Base-by-base conservation (phyloP, 139 green algal genomes). In the Micromonas pusilla region DNA sequence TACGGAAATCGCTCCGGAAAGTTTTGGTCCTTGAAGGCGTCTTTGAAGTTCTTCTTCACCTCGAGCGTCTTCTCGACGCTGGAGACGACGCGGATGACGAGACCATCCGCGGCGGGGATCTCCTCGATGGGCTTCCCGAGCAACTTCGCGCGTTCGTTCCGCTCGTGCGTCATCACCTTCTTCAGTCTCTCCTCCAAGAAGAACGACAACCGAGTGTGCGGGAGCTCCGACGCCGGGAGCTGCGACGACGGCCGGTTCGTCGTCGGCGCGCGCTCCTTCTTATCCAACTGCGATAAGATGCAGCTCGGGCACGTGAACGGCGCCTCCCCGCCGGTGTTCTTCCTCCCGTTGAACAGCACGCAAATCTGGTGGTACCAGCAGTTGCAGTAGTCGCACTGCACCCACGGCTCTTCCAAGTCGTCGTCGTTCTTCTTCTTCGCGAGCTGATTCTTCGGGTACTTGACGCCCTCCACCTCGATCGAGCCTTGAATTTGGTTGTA, bases 301-400 rank as follows among this genome's bases (percentile, higher is more conserved):
- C 95, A 99, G 33, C 89, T 76, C 1, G 95, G 95, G 86, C 95
- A 99, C 39, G 94, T 85, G 86, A 96, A 98, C 81, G 91, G 87
- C 21, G 82, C 83, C 38, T 94, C 86, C 2, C 83, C 85, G 36
- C 90, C 83, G 70, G 94, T 87, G 85, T 99, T 98, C 76, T 89
- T 87, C 2, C 92, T 88, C 74, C 93, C 92, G 86, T 98, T 98
- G 87, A 98, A 98, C 13, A 98, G 83, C 28, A 92, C 94, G 81
- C 95, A 98, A 37, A 98, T 91, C 84, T 96, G 85, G 85, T 99
- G 96, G 79, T 97, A 88, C 96, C 96, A 99, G 64, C 84, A 75
- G 52, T 97, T 80, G 87, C 96, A 99, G 54, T 80, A 52, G 84
- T 98, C 94, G 83, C 96, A 99, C 78, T 93, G 85, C 84, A 99